Evolutionary conservation across 1,284 basidiomycete genomes (phyloP), one percentile per base, ranked within the genome.

Genomic region (Acaromyces ingoldii): DNA sequence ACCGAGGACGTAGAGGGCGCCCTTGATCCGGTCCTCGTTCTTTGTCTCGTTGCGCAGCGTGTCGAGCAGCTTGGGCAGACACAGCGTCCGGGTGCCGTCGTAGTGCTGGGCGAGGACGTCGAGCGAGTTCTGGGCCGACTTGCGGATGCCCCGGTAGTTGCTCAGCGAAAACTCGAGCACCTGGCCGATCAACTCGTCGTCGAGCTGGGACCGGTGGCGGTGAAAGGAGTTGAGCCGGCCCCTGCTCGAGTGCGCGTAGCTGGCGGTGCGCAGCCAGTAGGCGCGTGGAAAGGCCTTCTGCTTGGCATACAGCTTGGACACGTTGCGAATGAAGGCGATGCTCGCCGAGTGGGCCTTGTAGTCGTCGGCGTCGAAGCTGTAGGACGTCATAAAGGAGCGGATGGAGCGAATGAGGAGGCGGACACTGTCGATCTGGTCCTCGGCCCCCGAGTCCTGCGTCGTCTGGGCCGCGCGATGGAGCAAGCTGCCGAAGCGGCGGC

Each of bases 11-110:
- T 95, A 92, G 19, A 98, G 79, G 6, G 92, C 92, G 10, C 89
- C 88, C 78, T 98, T 98, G 85, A 95, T 95, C 45, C 87, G 82
- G 77, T 97, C 93, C 21, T 91, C 89, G 67, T 91, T 88, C 11
- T n/a, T 22, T 11, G 45, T 39, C 24, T 15, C 22, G 2, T 17
- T 9, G 41, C 30, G 11, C 40, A 93, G 78, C 0, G 88, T 84
- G 37, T 85, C 81, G 66, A 93, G 85, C 30, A 72, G 50, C 22
- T 79, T 80, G 1, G 88, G 85, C 48, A 90, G 80, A 47, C 82
- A 82, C 58, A 86, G 82, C 55, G 84, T 81, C 55, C 87, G 87
- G 1, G 89, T 87, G 38, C 91, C 86, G 51, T 90, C 82, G 66
- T 87, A 96, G 67, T 86, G 85, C 82, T 88, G 63, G 22, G 82